Evolutionary conservation across 768 basidiomycete genomes (phyloP).

Genomic region (Lepiota venenata): DNA sequence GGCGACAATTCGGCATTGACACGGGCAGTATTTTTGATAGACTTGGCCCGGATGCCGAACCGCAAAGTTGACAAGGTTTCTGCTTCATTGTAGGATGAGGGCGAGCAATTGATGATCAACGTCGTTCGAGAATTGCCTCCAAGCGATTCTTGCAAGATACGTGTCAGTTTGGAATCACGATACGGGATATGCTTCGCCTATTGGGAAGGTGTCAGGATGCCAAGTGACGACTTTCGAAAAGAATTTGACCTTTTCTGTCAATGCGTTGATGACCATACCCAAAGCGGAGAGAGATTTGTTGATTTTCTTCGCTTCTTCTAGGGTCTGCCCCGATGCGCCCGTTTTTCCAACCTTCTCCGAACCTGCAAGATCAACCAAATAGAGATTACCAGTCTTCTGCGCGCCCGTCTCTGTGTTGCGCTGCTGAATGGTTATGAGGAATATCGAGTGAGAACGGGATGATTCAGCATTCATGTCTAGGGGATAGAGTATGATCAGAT

Average conservation of each 20-base stretch:
- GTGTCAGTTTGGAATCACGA: conserved; percentile 97
- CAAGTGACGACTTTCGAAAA: neutral
- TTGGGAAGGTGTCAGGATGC: neutral
- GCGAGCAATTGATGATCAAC: conserved; percentile 99
- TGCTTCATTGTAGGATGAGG: conserved; percentile 94
- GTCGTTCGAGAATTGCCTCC: conserved; percentile 95
- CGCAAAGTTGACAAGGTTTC: conserved; percentile 97
- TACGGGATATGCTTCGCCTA: conserved; percentile 97
- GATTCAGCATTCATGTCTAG: conserved; percentile 99
- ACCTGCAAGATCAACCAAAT: conserved; percentile 96
- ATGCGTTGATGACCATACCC: conserved; percentile 98
- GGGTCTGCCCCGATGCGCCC: conserved; percentile 96
- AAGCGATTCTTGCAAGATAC: conserved; percentile 97
- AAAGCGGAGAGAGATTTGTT: conserved; percentile 97
- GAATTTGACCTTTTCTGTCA: conserved; percentile 85
- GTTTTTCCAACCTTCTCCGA: conserved; percentile 99
- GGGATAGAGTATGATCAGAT: neutral
- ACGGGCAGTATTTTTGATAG: conserved; percentile 99
- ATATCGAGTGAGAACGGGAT: conserved; percentile 98
- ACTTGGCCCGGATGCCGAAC: conserved; percentile 99
- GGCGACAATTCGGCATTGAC: conserved; percentile 98
- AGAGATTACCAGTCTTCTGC: conserved; percentile 94
- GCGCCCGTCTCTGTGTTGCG: conserved; percentile 95
- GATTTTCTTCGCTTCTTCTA: conserved; percentile 99
- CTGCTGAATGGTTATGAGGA: conserved; percentile 96